Percentiles rank a stretch among this genome's conserved stretches.
Evolutionary conservation across 2,329 filamentous ascomycete species (phyloP).

Genomic region (Coleophoma crateriformis): DNA sequence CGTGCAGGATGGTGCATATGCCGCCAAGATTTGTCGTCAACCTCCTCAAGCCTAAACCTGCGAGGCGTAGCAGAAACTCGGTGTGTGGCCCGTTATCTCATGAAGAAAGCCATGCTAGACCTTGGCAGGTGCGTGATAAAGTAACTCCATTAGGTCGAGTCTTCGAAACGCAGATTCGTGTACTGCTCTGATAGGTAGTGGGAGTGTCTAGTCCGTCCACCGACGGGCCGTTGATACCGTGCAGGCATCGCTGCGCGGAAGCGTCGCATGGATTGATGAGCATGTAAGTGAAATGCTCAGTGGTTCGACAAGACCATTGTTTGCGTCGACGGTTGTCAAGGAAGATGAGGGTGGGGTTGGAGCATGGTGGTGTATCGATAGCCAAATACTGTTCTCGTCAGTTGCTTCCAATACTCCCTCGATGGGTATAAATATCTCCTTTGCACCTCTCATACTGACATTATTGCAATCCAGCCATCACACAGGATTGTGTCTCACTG

Average conservation of each 20-base stretch:
- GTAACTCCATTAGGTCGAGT: background rate
- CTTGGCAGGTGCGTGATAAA: background rate
- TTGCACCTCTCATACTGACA: too few species aligned
- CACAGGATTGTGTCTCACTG: too few species aligned
- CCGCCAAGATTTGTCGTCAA: conserved; percentile 6
- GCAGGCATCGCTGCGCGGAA: background rate
- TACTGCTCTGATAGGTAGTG: background rate
- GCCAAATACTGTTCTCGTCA: background rate
- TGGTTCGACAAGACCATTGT: background rate
- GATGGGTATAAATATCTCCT: background rate
- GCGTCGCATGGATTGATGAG: background rate
- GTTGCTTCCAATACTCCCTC: background rate
- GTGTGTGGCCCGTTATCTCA: background rate
- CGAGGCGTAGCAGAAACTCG: conserved; percentile 7
- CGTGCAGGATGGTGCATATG: conserved; percentile 12
- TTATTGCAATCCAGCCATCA: too few species aligned
- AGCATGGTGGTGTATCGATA: too few species aligned
- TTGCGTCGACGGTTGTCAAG: background rate
- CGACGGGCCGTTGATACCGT: background rate
- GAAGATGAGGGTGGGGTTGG: too few species aligned
- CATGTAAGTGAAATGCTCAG: background rate
- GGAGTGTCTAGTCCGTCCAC: background rate
- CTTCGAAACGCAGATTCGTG: background rate
- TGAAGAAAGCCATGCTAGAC: background rate
- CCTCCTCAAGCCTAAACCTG: conserved; percentile 8